A percentile compares a stretch with the other conserved stretches of the same genome.
Conservation (phyloP, 768 basidiomycete species). For the Galerina marginata region DNA sequence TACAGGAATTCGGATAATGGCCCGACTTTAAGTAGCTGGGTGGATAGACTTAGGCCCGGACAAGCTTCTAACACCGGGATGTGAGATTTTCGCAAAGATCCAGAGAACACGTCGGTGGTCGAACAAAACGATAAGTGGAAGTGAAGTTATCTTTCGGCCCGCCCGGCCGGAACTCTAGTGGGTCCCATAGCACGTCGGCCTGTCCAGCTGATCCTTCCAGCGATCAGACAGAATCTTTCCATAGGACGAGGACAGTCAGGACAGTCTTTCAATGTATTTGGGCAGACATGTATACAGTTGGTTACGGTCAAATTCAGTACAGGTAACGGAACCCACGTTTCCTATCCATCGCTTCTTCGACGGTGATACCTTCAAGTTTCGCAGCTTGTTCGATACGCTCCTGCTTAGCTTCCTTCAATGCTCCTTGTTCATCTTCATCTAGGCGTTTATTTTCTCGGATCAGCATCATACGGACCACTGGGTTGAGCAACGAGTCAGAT, state of each 20-base stretch:
- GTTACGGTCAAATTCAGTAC: background rate
- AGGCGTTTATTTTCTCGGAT: slow-evolving; percentile 6
- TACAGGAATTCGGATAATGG: background rate
- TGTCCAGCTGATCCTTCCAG: slow-evolving; percentile 1
- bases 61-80: slow-evolving; percentile 1
- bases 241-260: background rate
- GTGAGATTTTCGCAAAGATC: background rate
- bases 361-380: slow-evolving; percentile 7
- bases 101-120: no score
- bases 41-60: background rate
- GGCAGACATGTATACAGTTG: background rate
- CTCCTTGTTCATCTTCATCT: slow-evolving; percentile 8
- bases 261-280: background rate
- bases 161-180: slow-evolving; percentile 9
- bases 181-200: background rate
- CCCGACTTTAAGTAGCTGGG: background rate
- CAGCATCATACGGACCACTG: slow-evolving; percentile 6
- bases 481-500: background rate
- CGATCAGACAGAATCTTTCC: background rate
- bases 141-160: background rate
- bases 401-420: slow-evolving; percentile 8
- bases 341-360: slow-evolving; percentile 13
- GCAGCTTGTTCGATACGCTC: slow-evolving; percentile 14
- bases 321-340: slow-evolving; percentile 16
- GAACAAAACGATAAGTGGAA: background rate